phyloP scores from a whole-genome alignment of 768 basidiomycete species.

The Sarcodon aspratus region DNA sequence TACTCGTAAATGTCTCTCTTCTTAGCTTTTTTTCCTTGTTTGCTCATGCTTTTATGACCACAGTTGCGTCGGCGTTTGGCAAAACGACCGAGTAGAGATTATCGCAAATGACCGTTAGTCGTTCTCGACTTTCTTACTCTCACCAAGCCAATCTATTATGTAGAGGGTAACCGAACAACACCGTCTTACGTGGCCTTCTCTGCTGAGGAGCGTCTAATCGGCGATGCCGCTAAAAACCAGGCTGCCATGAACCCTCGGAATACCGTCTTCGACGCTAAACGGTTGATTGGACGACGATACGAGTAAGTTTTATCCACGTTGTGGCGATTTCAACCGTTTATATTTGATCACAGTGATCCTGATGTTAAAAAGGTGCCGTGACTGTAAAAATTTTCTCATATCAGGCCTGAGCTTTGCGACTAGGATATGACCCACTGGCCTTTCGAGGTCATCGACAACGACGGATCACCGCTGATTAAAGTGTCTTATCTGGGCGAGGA shows the following conservation, averaged over 20 bases:
- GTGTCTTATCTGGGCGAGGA: conserved; percentile 92
- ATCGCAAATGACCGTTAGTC: conserved; percentile 90
- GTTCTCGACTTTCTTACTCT: conserved; percentile 3
- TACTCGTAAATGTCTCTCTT: conserved; percentile 59
- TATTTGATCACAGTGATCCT: conserved; percentile 50
- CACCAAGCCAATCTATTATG: neutral
- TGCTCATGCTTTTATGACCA: conserved; percentile 7
- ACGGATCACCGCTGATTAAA: conserved; percentile 94
- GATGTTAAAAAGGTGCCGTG: conserved; percentile 76
- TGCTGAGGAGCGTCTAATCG: conserved; percentile 90
- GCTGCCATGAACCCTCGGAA: conserved; percentile 99
- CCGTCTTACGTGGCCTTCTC: conserved; percentile 99
- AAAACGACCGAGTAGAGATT: conserved; percentile 99
- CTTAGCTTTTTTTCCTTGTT: conserved; percentile 1
- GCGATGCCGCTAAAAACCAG: conserved; percentile 98
- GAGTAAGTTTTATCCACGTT: conserved; percentile 43
- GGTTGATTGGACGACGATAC: conserved; percentile 94
- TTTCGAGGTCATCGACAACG: conserved; percentile 92
- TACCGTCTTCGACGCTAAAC: conserved; percentile 99
- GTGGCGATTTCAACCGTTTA: conserved; percentile 2
- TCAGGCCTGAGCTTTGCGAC: conserved; percentile 4
- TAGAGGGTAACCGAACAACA: conserved; percentile 97
- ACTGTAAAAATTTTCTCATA: neutral
- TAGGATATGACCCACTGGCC: conserved; percentile 98
- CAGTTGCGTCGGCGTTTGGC: conserved; percentile 98